A percentile compares a stretch with the other conserved stretches of the same genome.
phyloP scores from a whole-genome alignment of 257 asterid genomes.

The Parsonsia alboflavescens region DNA sequence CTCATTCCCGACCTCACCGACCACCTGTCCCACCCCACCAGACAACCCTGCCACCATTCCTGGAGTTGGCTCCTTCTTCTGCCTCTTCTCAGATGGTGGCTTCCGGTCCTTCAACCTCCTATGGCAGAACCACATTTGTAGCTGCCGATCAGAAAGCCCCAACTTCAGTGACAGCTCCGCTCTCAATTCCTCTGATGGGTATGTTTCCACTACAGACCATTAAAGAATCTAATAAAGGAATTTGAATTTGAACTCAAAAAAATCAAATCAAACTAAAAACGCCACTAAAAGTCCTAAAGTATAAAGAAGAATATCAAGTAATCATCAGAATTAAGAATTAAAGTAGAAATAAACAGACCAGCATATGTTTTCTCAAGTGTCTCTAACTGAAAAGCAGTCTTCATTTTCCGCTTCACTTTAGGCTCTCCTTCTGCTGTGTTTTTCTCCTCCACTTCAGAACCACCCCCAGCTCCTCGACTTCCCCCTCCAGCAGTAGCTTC shows the following conservation, averaged over 20 bases:
- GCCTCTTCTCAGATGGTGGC: constrained; percentile 47
- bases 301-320: neutral
- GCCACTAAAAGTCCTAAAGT: neutral
- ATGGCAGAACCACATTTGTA: constrained; percentile 98
- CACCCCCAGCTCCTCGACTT: constrained; percentile 15
- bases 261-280: constrained; percentile 4
- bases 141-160: constrained; percentile 81
- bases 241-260: constrained; percentile 1
- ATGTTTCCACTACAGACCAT: constrained; percentile 50
- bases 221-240: constrained; percentile 13
- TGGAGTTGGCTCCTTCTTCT: constrained; percentile 36
- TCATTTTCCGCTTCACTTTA: constrained; percentile 74
- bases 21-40: constrained; percentile 30
- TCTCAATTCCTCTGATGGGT: constrained; percentile 74
- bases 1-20: constrained; percentile 38
- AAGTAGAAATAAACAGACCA: constrained; percentile 32
- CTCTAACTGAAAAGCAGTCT: constrained; percentile 84
- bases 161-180: constrained; percentile 72
- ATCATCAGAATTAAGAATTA: constrained; percentile 5
- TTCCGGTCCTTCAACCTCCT: constrained; percentile 88
- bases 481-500: constrained; percentile 22
- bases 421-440: constrained; percentile 46
- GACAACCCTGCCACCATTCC: constrained; percentile 33
- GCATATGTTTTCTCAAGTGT: constrained; percentile 78
- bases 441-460: constrained; percentile 42